These are phyloP conservation scores for Suillus variegatus DNA, from an alignment of 768 basidiomycete species.

Conservation along the genomic window DNA sequence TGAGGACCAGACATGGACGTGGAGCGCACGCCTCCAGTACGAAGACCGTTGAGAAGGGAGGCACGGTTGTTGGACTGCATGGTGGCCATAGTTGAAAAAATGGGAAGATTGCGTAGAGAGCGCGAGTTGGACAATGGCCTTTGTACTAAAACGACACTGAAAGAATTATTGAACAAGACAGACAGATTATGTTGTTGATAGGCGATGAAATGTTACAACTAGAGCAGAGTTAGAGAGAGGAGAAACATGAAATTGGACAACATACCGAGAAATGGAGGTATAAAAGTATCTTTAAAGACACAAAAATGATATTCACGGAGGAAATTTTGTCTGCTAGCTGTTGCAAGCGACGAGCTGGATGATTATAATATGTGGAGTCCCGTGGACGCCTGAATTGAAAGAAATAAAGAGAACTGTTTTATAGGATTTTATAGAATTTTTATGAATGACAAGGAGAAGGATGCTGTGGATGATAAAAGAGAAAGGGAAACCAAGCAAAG, in stretches of 20 bases:
- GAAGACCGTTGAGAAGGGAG: constrained; percentile 84
- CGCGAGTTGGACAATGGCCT: constrained; percentile 3
- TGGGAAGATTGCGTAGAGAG: constrained; percentile 17
- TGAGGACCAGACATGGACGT: constrained; percentile 59
- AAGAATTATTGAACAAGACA: constrained; percentile 34
- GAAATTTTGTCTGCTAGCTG: constrained; percentile 11
- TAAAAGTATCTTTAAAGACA: constrained; percentile 18
- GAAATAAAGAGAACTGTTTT: constrained; percentile 18
- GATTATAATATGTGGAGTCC: constrained; percentile 21
- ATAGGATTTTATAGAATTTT: constrained; percentile 12
- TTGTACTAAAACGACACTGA: constrained; percentile 18
- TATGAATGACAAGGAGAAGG: constrained; percentile 14
- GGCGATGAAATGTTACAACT: constrained; percentile 20
- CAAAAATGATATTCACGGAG: constrained; percentile 6
- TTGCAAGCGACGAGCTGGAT: constrained; percentile 10
- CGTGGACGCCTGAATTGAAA: constrained; percentile 13
- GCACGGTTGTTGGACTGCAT: constrained; percentile 62
- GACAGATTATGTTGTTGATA: constrained; percentile 27
- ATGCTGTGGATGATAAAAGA: constrained; percentile 16
- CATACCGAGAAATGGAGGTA: constrained; percentile 6
- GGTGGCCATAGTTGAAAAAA: constrained; percentile 40
- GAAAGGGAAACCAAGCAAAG: constrained; percentile 34
- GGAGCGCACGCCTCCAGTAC: constrained; percentile 90
- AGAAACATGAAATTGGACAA: background rate
- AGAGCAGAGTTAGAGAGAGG: background rate